These are phyloP conservation scores for Penicillium pulvis DNA, from an alignment of 495 filamentous ascomycete genomes.

Conservation along the genomic window DNA sequence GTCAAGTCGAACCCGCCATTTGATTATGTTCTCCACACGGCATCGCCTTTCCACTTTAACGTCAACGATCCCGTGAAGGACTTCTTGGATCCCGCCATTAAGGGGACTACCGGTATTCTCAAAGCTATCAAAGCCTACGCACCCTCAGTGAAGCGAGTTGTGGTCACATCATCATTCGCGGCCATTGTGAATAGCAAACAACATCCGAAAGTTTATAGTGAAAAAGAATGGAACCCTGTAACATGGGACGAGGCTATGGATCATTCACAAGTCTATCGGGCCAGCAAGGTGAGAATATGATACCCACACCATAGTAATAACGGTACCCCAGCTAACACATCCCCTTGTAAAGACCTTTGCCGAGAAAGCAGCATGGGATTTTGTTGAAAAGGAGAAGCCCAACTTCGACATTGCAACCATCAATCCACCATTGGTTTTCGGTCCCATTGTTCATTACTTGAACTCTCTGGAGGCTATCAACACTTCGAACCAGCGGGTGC, in stretches of 20 bases:
- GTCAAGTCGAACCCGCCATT: conserved; percentile 72
- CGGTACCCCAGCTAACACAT: conserved; percentile 3
- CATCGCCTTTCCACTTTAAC: conserved; percentile 81
- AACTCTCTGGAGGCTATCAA: conserved; percentile 69
- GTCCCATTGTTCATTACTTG: conserved; percentile 67
- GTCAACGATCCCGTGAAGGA: conserved; percentile 74
- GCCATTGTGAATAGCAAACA: conserved; percentile 60
- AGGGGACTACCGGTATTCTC: conserved; percentile 81
- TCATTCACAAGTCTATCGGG: conserved; percentile 64
- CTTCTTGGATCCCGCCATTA: conserved; percentile 80
- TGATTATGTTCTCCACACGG: conserved; percentile 86
- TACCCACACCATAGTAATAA: no score
- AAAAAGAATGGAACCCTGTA: conserved; percentile 82
- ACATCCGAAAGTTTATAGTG: conserved; percentile 61
- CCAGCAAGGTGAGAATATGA: conserved; percentile 53
- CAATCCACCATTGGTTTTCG: conserved; percentile 70
- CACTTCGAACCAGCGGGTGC: conserved; percentile 64
- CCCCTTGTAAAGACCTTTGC: conserved; percentile 44
- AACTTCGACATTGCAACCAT: conserved; percentile 76
- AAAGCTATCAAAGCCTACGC: conserved; percentile 73
- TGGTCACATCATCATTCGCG: conserved; percentile 86
- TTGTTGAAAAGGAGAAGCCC: conserved; percentile 75
- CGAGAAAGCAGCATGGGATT: conserved; percentile 80
- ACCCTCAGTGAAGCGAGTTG: conserved; percentile 76
- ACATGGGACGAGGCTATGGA: conserved; percentile 68